These are phyloP conservation scores for Coffea humblotiana DNA, from an alignment of 305 asterid genomes.

Conservation along the genomic window DNA sequence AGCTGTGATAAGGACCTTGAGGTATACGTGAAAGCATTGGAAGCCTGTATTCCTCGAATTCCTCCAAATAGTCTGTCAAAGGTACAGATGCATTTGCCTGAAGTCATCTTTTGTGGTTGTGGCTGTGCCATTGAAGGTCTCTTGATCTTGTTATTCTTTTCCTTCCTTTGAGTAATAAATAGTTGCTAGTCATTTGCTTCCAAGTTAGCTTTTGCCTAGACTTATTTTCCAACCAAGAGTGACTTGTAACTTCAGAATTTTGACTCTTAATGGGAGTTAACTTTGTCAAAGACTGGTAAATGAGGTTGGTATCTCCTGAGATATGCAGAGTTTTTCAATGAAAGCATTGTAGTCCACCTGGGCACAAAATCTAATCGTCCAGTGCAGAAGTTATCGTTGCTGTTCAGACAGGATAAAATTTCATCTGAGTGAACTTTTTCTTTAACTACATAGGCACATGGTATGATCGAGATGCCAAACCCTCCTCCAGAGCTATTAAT, in stretches of 20 bases:
- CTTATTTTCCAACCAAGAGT: not conserved
- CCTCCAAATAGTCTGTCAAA: constrained; percentile 81
- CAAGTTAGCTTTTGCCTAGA: too few relatives aligned
- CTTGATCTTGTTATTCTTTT: not conserved
- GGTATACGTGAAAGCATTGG: constrained; percentile 60
- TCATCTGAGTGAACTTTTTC: too few relatives aligned
- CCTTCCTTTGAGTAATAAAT: not conserved
- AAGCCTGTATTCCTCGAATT: constrained; percentile 57
- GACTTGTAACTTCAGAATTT: not conserved
- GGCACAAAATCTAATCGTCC: too few relatives aligned
- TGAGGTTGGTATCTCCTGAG: not conserved
- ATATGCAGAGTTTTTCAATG: not conserved
- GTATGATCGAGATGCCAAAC: constrained; percentile 83
- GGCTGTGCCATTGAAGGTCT: not conserved
- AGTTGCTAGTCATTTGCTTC: not conserved
- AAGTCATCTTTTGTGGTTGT: not conserved
- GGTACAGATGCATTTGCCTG: constrained; percentile 37
- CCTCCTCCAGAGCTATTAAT: constrained; percentile 77
- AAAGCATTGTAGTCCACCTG: too few relatives aligned
- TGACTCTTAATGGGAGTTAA: not conserved
- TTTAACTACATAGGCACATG: constrained; percentile 56
- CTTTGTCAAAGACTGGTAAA: not conserved
- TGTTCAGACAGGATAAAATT: too few relatives aligned
- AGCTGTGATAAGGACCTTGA: constrained; percentile 71
- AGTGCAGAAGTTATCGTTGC: too few relatives aligned